phyloP scores from a whole-genome alignment of 305 asterid genomes.

The Petunia hybrid region DNA sequence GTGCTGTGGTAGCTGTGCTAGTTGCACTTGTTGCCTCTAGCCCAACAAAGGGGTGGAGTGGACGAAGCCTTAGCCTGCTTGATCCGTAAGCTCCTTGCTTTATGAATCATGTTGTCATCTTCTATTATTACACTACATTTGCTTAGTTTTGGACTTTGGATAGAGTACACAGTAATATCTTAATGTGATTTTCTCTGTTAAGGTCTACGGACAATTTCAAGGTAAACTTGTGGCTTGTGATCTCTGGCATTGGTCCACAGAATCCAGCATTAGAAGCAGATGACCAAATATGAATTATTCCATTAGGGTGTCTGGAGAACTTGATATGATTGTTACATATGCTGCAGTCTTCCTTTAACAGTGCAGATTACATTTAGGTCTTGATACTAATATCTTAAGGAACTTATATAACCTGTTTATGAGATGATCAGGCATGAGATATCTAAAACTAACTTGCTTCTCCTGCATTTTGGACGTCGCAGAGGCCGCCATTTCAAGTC shows the following conservation, averaged over 20 bases:
- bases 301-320: not conserved
- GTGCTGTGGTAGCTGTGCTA: slow-evolving; percentile 76
- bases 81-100: slow-evolving; percentile 79
- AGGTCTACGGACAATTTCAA: slow-evolving; percentile 3
- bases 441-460: not conserved
- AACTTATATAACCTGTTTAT: not conserved
- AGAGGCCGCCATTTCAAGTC: not conserved
- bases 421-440: not conserved
- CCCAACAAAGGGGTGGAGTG: slow-evolving; percentile 99
- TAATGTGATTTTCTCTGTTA: not conserved
- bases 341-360: not conserved
- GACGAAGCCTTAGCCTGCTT: slow-evolving; percentile 96
- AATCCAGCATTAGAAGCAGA: slow-evolving; percentile 1
- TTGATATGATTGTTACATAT: not conserved
- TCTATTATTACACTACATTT: not conserved
- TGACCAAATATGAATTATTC: not conserved
- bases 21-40: slow-evolving; percentile 96
- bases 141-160: not conserved
- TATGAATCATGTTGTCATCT: not conserved
- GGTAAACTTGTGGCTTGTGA: not conserved
- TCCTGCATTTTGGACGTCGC: not conserved
- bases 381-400: slow-evolving; percentile 5
- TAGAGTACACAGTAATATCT: not conserved
- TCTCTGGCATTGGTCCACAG: not conserved
- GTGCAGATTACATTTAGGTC: slow-evolving; percentile 4